Conservation (phyloP, 305 asterid species). For the Caryopteris hybrid region DNA sequence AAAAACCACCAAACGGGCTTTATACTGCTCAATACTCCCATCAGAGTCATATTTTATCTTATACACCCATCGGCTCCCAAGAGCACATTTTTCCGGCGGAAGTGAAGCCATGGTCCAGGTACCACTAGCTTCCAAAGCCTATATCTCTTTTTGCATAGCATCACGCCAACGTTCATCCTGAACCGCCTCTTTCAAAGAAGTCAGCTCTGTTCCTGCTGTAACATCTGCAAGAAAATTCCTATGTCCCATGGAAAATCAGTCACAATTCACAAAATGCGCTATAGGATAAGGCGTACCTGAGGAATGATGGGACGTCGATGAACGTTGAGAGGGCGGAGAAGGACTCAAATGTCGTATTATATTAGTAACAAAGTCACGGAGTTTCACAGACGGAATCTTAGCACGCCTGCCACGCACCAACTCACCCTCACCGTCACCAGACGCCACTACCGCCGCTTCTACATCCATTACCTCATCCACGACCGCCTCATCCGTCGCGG, state of each 20-base stretch:
- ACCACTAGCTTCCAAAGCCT: not conserved
- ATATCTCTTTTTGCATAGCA: not conserved
- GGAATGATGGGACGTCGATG: not conserved
- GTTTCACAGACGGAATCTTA: not conserved
- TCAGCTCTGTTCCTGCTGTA: not conserved
- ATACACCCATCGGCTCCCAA: not conserved
- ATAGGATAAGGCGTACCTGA: slow-evolving; percentile 6
- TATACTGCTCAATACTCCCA: not conserved
- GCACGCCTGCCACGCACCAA: not conserved
- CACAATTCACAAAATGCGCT: not conserved
- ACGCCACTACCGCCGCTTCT: not conserved
- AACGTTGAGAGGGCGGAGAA: not conserved
- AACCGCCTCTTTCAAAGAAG: not conserved
- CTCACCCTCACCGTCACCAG: too few species aligned
- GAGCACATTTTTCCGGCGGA: not conserved
- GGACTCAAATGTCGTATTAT: not conserved
- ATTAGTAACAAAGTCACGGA: not conserved
- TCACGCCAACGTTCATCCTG: not conserved
- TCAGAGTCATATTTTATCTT: not conserved
- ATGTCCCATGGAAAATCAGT: not conserved
- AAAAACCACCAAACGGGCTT: not conserved
- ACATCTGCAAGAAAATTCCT: not conserved
- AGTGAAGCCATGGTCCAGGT: not conserved
- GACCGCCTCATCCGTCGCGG: not conserved
- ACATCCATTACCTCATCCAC: not conserved